These are phyloP conservation scores for Crithidia expoeki DNA, from an alignment of 208 protist species.

Conservation along the genomic window DNA sequence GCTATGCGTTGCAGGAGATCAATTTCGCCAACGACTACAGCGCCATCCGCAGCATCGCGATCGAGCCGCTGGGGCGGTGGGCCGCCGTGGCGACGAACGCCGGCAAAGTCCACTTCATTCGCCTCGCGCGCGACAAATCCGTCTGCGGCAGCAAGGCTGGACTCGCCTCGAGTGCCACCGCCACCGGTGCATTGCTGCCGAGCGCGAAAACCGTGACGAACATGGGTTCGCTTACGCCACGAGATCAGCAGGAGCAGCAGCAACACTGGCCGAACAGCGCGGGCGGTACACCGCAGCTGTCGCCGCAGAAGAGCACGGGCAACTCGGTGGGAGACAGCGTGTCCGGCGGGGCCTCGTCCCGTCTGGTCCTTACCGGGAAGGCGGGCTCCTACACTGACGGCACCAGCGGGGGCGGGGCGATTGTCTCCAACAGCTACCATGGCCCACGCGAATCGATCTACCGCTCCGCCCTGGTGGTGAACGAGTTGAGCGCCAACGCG, in stretches of 20 bases:
- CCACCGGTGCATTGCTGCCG: not conserved
- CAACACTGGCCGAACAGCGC: constrained; percentile 6
- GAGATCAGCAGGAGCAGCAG: not conserved
- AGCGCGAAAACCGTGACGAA: not conserved
- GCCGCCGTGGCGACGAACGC: constrained; percentile 78
- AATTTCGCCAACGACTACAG: constrained; percentile 80
- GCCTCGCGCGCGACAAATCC: constrained; percentile 47
- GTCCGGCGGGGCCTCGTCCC: constrained; percentile 11
- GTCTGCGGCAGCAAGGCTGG: constrained; percentile 35
- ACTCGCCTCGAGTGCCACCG: not conserved
- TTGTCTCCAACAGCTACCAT: constrained; percentile 15
- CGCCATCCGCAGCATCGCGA: constrained; percentile 80
- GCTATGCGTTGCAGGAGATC: constrained; percentile 74
- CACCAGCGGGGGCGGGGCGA: constrained; percentile 1
- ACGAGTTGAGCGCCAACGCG: constrained; percentile 42
- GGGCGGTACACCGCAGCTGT: constrained; percentile 5
- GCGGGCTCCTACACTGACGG: constrained; percentile 13
- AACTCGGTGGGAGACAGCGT: constrained; percentile 10
- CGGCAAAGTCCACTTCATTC: constrained; percentile 83
- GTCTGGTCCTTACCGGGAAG: constrained; percentile 23
- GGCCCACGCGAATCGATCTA: constrained; percentile 54
- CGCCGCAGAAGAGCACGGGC: constrained; percentile 20
- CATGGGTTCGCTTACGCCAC: constrained; percentile 5
- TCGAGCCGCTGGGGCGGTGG: constrained; percentile 77
- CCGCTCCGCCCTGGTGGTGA: constrained; percentile 66